Conservation (phyloP, 2,329 filamentous ascomycete genomes). For the Stemphylium lycopersici region DNA sequence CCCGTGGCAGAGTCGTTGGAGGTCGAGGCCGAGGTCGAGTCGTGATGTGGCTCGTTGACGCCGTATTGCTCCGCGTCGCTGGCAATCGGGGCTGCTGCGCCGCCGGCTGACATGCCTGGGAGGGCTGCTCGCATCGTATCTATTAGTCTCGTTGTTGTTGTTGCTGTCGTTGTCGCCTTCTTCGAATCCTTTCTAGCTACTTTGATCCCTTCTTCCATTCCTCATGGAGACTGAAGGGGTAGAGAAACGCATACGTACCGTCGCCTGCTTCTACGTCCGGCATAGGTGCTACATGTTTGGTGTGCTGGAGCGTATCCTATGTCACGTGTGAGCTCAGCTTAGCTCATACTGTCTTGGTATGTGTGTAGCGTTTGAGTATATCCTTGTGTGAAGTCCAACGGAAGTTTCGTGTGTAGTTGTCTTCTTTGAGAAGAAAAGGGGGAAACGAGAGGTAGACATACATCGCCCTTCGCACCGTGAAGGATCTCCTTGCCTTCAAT, state of each 20-base stretch:
- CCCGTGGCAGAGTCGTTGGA: too few relatives aligned
- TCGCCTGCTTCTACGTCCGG: slow-evolving; percentile 46
- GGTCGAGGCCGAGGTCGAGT: background rate
- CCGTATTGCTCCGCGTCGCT: slow-evolving; percentile 3
- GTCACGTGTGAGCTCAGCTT: background rate
- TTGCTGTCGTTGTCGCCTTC: too few relatives aligned
- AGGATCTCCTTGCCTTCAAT: slow-evolving; percentile 48
- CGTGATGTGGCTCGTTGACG: slow-evolving; percentile 6
- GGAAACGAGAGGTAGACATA: slow-evolving; percentile 17
- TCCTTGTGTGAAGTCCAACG: too few relatives aligned
- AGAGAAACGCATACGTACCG: slow-evolving; percentile 21
- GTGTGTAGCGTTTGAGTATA: too few relatives aligned
- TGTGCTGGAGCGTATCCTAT: slow-evolving; percentile 40
- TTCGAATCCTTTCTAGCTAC: too few relatives aligned
- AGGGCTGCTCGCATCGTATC: slow-evolving; percentile 1
- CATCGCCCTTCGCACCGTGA: slow-evolving; percentile 47
- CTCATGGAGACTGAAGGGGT: too few relatives aligned
- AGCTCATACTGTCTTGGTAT: too few relatives aligned
- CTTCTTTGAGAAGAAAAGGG: too few relatives aligned
- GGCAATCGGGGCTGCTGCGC: slow-evolving; percentile 12
- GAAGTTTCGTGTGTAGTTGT: too few relatives aligned
- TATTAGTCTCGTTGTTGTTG: too few relatives aligned
- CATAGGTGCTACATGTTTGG: slow-evolving; percentile 44
- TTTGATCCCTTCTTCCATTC: too few relatives aligned
- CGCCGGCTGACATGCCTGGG: slow-evolving; percentile 16